Conservation (phyloP, 495 filamentous ascomycete species). For the Penicillium crystallinum region DNA sequence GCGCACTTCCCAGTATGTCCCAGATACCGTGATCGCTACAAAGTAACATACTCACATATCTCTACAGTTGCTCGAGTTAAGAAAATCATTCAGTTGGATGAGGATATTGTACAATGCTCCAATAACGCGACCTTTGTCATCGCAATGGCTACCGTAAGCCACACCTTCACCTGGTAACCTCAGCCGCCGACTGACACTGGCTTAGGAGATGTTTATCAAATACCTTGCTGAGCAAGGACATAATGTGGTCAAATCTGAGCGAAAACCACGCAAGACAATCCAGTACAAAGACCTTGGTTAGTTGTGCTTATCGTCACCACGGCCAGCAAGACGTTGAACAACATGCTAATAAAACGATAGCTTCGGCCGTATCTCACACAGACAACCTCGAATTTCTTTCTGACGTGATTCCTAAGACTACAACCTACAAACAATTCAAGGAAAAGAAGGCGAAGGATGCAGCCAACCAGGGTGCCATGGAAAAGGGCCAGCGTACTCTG, state of each 20-base stretch:
- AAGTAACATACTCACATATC: slow-evolving; percentile 7
- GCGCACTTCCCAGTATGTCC: slow-evolving; percentile 75
- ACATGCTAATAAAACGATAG: slow-evolving; percentile 34
- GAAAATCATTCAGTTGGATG: slow-evolving; percentile 85
- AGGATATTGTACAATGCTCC: slow-evolving; percentile 76
- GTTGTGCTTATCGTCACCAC: slow-evolving; percentile 5
- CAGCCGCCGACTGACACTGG: slow-evolving; percentile 8
- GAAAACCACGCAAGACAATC: slow-evolving; percentile 86
- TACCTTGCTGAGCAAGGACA: slow-evolving; percentile 80
- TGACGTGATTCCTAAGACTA: slow-evolving; percentile 84
- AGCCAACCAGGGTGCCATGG: slow-evolving; percentile 37
- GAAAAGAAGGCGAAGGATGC: slow-evolving; percentile 51
- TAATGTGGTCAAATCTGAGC: slow-evolving; percentile 82
- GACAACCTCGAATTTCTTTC: slow-evolving; percentile 95
- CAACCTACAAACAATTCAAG: slow-evolving; percentile 75
- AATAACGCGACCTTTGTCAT: slow-evolving; percentile 95
- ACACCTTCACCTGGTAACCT: background rate
- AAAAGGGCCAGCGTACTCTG: slow-evolving; percentile 51
- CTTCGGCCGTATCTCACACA: slow-evolving; percentile 78
- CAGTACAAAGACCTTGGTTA: slow-evolving; percentile 92
- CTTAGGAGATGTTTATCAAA: slow-evolving; percentile 92
- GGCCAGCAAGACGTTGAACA: background rate
- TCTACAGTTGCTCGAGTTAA: slow-evolving; percentile 79
- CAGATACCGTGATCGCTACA: background rate
- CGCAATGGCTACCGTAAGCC: slow-evolving; percentile 74